Base-by-base conservation (phyloP, 495 filamentous ascomycete species). In the Lophium mytilinum region DNA sequence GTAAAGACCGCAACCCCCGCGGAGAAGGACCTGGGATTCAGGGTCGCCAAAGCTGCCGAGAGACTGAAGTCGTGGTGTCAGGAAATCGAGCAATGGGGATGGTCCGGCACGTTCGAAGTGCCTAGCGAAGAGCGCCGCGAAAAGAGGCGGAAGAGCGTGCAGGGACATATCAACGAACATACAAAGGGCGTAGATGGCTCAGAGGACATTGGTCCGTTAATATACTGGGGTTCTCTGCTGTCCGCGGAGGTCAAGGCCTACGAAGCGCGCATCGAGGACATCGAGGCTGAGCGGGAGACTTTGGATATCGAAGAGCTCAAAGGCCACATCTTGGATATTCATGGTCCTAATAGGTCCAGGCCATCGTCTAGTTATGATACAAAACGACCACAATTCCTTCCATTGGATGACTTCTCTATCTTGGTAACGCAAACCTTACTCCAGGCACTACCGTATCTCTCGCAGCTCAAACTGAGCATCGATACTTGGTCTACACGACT, bases 271-370 rank as follows among this genome's bases (percentile, higher is more conserved):
- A 78, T 95, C 21, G 86, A 92, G 37, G 81, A 85, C 52, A 95
- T 98, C 59, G 75, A 75, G 18, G 80, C 83, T 48, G 85, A 82
- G 49, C 81, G 96, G 76, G 88, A 92, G 18, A 78, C 80, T 41
- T 73, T 98, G 46, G 82, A 90, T 52, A 78, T 98, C 45, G 90
- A 96, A 59, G 90, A 94, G 62, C 82, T 97, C 63, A 96, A 96
- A 73, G 80, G 78, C 47, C 89, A 90, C 68, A 88, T 97, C 60
- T 74, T 95, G 54, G 83, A 86, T 75, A 86, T 84, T 55, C 85
- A 93, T 74, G 80, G 84, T 68, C 74, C 71, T 57, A 75, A 74
- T 35, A 73, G 75, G 43, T 82, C 80, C 57, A 76, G 78, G 54
- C 78, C 77, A 51, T 75, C 76, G 37, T 80, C 78, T 30, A 72